Base-by-base conservation (phyloP, 2,329 filamentous ascomycete genomes). In the Aspergillus versicolor region DNA sequence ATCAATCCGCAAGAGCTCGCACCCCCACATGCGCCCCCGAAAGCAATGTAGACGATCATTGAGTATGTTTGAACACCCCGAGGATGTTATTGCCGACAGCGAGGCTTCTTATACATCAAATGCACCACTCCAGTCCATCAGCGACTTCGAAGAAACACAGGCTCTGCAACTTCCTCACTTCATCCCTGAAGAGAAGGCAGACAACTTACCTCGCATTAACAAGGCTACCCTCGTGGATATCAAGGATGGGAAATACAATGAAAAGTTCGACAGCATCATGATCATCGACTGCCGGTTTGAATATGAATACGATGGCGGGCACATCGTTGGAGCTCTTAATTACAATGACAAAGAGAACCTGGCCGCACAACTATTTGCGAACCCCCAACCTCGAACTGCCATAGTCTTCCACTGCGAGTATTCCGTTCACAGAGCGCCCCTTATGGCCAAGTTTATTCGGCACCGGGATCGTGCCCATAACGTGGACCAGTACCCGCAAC, bases 341-440 rank as follows among this genome's bases (percentile, higher is more conserved):
- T 94, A 92, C 80, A 97, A 96, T 76, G 91, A 97, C 79, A 97
- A 97, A 77, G 93, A 99, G 68, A 79, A 89, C 59, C 82, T 99
- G 57, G 86, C 91, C 8, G 81, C 81, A 54, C 86, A 92, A 64
- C 84, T 99, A 48, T 96, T 99, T 73, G 78, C 85, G 30, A 81
- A 82, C 17, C 85, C 88, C 67, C 78, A 84, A 46, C 84, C 88
- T 49, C 88, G 86, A 64, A 94, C 92, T 0, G 81, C 97, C 11
- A 77, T 99, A 61, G 87, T 99, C 64, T 91, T 99, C 67, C 94
- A 99, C 78, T 99, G 94, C 84, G 94, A 99, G 77, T 99, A 97
- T 77, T 97, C 94, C 34, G 93, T 91, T 40, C 93, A 97, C 73
- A 90, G 94, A 61, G 94, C 94, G 45, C 94, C 94, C 46, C 88